These are phyloP conservation scores for Phytophthora tentaculata DNA, from an alignment of 352 stramenopile species.

Conservation along the genomic window DNA sequence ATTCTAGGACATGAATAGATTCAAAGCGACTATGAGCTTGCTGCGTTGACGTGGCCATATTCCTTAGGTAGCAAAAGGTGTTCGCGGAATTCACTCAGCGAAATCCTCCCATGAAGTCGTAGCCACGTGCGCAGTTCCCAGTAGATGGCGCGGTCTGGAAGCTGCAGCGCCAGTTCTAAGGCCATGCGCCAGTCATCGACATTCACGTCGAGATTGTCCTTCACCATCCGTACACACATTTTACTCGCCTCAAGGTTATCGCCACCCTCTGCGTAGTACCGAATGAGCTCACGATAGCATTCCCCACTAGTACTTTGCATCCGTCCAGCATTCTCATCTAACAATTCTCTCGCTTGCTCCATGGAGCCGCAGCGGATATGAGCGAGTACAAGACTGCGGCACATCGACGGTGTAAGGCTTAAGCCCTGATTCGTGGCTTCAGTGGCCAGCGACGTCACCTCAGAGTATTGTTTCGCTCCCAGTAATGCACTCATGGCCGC, in stretches of 20 bases:
- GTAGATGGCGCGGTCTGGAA: conserved; percentile 62
- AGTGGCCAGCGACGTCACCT: conserved; percentile 4
- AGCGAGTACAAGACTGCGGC: conserved; percentile 17
- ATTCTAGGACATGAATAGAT: no score
- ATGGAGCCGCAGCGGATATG: conserved; percentile 13
- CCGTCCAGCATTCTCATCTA: conserved; percentile 38
- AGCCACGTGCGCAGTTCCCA: conserved; percentile 85
- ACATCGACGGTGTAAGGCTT: conserved; percentile 7
- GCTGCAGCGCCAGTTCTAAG: conserved; percentile 51
- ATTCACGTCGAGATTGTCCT: conserved; percentile 60
- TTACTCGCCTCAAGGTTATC: no score
- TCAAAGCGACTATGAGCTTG: no score
- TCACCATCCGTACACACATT: conserved; percentile 71
- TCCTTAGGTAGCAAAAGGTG: conserved; percentile 56
- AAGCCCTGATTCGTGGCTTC: neutral
- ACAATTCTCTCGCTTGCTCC: conserved; percentile 13
- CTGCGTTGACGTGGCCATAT: neutral
- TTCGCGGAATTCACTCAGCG: conserved; percentile 48
- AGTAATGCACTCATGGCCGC: conserved; percentile 6
- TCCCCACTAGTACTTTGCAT: conserved; percentile 53
- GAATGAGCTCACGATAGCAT: conserved; percentile 69
- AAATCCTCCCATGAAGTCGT: conserved; percentile 47
- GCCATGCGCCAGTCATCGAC: conserved; percentile 65
- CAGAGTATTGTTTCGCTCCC: conserved; percentile 11
- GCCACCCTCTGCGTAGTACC: conserved; percentile 51